A percentile compares a stretch with the other conserved stretches of the same genome.
Conservation (phyloP, 257 asterid genomes). For the Eustoma russellianum region DNA sequence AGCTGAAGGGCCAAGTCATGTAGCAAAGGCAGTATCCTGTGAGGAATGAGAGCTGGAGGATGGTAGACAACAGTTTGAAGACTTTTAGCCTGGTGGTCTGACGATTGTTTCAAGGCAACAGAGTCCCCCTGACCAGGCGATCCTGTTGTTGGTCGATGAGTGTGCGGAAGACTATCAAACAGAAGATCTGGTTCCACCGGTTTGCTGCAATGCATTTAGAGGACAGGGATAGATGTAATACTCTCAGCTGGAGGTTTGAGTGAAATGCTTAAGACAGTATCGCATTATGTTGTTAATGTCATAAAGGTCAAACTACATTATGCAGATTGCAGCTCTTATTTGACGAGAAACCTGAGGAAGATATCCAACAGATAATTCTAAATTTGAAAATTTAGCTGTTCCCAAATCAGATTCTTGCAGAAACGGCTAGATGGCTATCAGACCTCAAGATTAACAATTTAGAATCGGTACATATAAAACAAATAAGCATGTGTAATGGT, state of each 20-base stretch:
- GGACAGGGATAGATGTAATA: neutral
- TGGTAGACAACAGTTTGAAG: slow-evolving; percentile 48
- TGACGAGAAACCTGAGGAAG: too few relatives aligned
- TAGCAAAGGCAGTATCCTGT: slow-evolving; percentile 67
- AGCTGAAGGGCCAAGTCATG: slow-evolving; percentile 58
- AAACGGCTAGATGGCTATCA: too few relatives aligned
- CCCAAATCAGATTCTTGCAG: too few relatives aligned
- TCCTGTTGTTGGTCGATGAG: slow-evolving; percentile 60
- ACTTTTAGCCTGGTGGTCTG: slow-evolving; percentile 49
- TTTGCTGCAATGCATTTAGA: slow-evolving; percentile 53
- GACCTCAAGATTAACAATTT: too few relatives aligned
- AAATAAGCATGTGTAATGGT: too few relatives aligned
- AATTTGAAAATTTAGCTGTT: too few relatives aligned
- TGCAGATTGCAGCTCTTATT: neutral
- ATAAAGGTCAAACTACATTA: too few relatives aligned
- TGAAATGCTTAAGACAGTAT: too few relatives aligned
- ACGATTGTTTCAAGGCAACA: slow-evolving; percentile 30
- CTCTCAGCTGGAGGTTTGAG: neutral
- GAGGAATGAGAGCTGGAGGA: slow-evolving; percentile 73
- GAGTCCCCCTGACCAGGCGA: slow-evolving; percentile 52
- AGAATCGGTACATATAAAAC: too few relatives aligned
- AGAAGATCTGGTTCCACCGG: slow-evolving; percentile 91
- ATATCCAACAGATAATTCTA: too few relatives aligned
- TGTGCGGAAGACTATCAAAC: slow-evolving; percentile 77
- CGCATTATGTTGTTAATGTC: too few relatives aligned